Evolutionary conservation across 805 yeast species (phyloP).

Genomic region (Zygosaccharomyces bisporus): DNA sequence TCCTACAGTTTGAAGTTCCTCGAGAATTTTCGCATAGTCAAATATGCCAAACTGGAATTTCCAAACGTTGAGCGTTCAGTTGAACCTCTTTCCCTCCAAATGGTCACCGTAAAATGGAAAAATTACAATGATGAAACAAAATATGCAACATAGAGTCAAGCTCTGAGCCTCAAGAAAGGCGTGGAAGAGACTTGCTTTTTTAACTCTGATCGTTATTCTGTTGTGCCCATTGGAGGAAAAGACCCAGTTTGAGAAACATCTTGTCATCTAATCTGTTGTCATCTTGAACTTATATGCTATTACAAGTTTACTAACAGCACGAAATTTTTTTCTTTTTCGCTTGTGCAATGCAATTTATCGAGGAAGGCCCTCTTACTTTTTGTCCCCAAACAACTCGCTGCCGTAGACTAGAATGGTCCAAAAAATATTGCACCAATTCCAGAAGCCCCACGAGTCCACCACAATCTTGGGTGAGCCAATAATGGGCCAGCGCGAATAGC

Average conservation of each 20-base stretch:
- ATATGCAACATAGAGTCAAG: constrained; percentile 86
- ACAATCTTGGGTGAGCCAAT: constrained; percentile 25
- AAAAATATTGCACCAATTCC: constrained; percentile 95
- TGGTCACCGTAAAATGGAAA: constrained; percentile 15
- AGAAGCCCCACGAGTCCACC: constrained; percentile 83
- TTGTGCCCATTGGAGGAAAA: not conserved
- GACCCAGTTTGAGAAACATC: too few species aligned
- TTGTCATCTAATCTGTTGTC: not conserved
- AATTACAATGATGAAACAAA: constrained; percentile 60
- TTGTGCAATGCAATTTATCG: constrained; percentile 8
- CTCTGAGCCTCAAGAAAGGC: constrained; percentile 57
- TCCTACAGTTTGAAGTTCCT: constrained; percentile 31
- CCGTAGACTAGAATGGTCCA: constrained; percentile 75
- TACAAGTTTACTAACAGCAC: not conserved
- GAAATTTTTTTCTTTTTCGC: not conserved
- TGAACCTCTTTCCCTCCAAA: constrained; percentile 10
- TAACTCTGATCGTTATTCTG: constrained; percentile 4
- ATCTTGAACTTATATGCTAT: constrained; percentile 1
- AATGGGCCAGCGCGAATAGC: constrained; percentile 37
- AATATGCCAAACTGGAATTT: constrained; percentile 54
- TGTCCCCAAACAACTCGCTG: constrained; percentile 56
- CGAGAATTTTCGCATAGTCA: constrained; percentile 53
- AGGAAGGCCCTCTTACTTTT: constrained; percentile 9
- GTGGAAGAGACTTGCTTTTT: constrained; percentile 69
- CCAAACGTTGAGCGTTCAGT: constrained; percentile 12